Base-by-base conservation (phyloP, 805 yeast species). In the Priceomyces haplophilus region DNA sequence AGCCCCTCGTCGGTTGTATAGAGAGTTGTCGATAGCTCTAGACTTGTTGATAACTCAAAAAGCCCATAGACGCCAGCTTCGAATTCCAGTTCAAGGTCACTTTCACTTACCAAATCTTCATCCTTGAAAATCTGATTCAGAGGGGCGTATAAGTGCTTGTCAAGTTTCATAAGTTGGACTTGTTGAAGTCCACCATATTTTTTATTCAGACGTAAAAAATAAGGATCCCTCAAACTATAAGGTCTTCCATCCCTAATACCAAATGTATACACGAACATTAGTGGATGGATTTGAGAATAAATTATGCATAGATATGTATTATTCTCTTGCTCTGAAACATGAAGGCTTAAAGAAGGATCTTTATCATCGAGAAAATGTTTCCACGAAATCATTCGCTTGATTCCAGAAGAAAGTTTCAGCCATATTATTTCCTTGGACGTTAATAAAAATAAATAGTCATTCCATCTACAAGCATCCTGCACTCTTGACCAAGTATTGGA, bases 401-500 rank as follows among this genome's bases (percentile, higher is more conserved):
- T 54, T 3, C 62, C 59, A 7, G 48, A 54, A 1, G 45, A 10
- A 63, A 61, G 12, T 49, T 41, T 13, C 15, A 83, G 51, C 72
- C 89, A 65, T 0, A 79, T 73, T 6, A 89, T 40, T 51, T 85
- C 90, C 43, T 74, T 77, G 0, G 88, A 74, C 0, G 95, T 86
- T 20, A 88, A 61, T 4, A 85, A 52, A 32, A 84, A 72, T 3
- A 74, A 62, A 45, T 71, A 65, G 2, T 62, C 50, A 31, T 54
- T 54, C 3, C 38, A 33, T 10, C 45, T 41, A 10, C 67, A 57
- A 40, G 73, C 59, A 42, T 80, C 87, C 34, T 73, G 57, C 2
- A 83, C 48, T 29, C 61, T 58, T 0, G 83, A 71, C 82, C 83
- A 80, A 0, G 76, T 66, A 25, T 75, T 73, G 1, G 82, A 76